Base-by-base conservation (phyloP, 139 green algal genomes). In the Astrephomene gubernaculifera region DNA sequence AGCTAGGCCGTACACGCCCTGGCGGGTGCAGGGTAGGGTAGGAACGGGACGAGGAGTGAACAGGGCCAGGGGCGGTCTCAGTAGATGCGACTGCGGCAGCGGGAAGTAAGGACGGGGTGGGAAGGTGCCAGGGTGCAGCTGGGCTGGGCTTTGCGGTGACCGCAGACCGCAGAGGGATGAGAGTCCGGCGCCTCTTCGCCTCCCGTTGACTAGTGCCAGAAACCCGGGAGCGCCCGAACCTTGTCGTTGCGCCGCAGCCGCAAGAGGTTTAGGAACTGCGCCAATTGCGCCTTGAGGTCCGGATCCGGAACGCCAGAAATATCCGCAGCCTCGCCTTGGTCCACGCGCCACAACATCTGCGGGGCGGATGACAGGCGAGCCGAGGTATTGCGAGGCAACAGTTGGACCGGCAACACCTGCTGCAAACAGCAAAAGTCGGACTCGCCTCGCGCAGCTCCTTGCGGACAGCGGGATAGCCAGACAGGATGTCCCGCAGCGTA, bases 381-480 rank as follows among this genome's bases (percentile, higher is more conserved):
- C n/a, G n/a, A n/a, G n/a, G n/a, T n/a, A n/a, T n/a, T n/a, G n/a
- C 17, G 12, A 57, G 14, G 17, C 49, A 57, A 57, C 12, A 57
- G 49, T 12, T 57, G 49, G 49, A 57, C 17, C 49, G 49, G 49
- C 49, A 17, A 25, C 49, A 57, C 17, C 12, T 57, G 17, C 49
- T 25, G 12, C 17, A 57, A 57, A 12, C 49, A 12, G 49, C 17
- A 57, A 43, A 83, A 29, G 22, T 31, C 24, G 29, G 36, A 67
- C 80, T 85, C 35, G 53, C 86, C 80, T 87, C 86, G 8, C 86
- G 80, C 9, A 90, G 80, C 25, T 90, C 86, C 73, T 90, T 90
- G 5, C 73, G 63, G 43, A 90, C 70, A 19, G 71, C 80, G 0
- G 86, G 80, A 73, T 78, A 81, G 12, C 8, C 19, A 5, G 44